Conservation (phyloP, 352 stramenopile species). For the Pythium folliculosum region DNA sequence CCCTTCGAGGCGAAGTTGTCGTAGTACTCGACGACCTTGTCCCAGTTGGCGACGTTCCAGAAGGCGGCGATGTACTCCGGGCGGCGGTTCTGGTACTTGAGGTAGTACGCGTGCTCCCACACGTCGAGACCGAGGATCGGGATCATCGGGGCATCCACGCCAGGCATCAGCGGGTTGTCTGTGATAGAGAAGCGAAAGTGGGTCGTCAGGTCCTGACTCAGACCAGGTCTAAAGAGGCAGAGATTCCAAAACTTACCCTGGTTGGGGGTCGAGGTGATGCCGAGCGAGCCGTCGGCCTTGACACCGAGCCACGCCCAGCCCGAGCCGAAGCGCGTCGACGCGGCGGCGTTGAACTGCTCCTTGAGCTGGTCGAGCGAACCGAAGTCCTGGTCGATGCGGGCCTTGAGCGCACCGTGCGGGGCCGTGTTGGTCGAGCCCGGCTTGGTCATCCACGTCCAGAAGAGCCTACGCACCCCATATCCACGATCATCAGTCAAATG, state of each 20-base stretch:
- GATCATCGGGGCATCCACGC: constrained; percentile 42
- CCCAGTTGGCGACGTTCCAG: constrained; percentile 49
- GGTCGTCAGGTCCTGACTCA: neutral
- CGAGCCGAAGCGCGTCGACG: constrained; percentile 59
- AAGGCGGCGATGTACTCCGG: constrained; percentile 56
- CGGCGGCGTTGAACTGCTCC: constrained; percentile 55
- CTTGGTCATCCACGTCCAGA: constrained; percentile 75
- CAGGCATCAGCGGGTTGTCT: constrained; percentile 53
- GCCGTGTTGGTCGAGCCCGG: constrained; percentile 37
- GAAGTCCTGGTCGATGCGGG: constrained; percentile 64
- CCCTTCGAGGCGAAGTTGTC: constrained; percentile 65
- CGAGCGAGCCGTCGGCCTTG: constrained; percentile 58
- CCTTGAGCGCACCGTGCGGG: constrained; percentile 44
- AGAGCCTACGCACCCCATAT: constrained; percentile 32
- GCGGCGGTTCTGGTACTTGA: constrained; percentile 91
- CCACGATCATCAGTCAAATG: neutral
- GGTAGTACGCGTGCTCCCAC: constrained; percentile 87
- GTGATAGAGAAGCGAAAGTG: neutral
- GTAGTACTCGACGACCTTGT: constrained; percentile 54
- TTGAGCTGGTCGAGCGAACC: constrained; percentile 69
- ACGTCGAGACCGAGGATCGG: constrained; percentile 88
- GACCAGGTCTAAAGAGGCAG: neutral
- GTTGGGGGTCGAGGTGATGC: constrained; percentile 90
- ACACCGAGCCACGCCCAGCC: constrained; percentile 64
- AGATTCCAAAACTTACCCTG: constrained; percentile 36